Evolutionary conservation across 805 yeast species (phyloP).

Genomic region (Candida fluviatilis): DNA sequence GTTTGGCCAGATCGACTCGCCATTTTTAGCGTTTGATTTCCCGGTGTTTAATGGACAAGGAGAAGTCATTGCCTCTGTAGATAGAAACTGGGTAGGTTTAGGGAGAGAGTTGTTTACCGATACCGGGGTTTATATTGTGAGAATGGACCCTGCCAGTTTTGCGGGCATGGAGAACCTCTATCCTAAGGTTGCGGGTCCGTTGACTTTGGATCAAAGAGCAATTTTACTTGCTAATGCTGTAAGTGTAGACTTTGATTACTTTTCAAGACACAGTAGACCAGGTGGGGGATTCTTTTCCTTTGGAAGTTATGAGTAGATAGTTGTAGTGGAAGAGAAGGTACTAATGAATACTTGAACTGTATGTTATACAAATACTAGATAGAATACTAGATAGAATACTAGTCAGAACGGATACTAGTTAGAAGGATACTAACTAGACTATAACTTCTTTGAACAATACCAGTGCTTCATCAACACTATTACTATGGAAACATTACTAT

Average conservation of each 20-base stretch:
- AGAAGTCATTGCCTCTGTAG: constrained; percentile 67
- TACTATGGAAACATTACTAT: too few relatives aligned
- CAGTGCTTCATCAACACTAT: too few relatives aligned
- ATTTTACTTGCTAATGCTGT: constrained; percentile 83
- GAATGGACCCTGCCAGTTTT: constrained; percentile 75
- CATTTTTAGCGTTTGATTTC: constrained; percentile 81
- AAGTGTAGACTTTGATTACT: constrained; percentile 92
- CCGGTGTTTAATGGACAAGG: constrained; percentile 62
- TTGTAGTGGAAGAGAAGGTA: constrained; percentile 1
- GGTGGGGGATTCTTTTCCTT: constrained; percentile 33
- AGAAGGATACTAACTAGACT: too few relatives aligned
- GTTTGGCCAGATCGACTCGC: constrained; percentile 85
- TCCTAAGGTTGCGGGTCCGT: constrained; percentile 40
- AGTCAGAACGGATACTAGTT: too few relatives aligned
- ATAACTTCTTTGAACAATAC: too few relatives aligned
- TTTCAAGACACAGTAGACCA: constrained; percentile 80
- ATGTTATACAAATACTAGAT: neutral
- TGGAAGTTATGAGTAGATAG: constrained; percentile 17
- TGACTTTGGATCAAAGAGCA: constrained; percentile 81
- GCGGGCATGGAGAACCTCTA: constrained; percentile 52
- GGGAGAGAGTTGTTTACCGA: constrained; percentile 93
- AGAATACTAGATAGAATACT: neutral
- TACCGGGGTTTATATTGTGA: constrained; percentile 83
- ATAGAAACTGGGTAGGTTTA: constrained; percentile 92
- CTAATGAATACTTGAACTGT: neutral